A percentile compares a stretch with the other conserved stretches of the same genome.
Evolutionary conservation across 1,139 yeast species (phyloP).

Genomic region (Blastobotrys arbuscula): DNA sequence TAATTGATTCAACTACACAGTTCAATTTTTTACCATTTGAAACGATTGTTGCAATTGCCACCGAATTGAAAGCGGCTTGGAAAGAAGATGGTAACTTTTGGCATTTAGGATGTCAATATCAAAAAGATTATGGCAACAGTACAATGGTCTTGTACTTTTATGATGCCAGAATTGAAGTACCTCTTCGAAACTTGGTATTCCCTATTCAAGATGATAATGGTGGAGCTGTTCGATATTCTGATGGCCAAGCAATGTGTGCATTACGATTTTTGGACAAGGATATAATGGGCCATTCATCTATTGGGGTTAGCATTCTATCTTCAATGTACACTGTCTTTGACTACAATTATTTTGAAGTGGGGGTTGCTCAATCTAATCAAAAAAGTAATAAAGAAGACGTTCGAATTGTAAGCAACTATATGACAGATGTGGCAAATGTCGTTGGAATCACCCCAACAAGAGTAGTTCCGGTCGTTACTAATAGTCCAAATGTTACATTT

Average conservation of each 20-base stretch:
- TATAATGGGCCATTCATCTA: constrained; percentile 46
- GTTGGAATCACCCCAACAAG: neutral
- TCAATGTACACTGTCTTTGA: constrained; percentile 62
- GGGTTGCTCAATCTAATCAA: constrained; percentile 44
- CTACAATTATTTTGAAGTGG: constrained; percentile 52
- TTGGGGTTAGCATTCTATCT: constrained; percentile 60
- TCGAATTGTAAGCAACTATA: neutral
- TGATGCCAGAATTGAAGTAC: constrained; percentile 47
- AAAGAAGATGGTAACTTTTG: constrained; percentile 31
- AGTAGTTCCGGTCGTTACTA: neutral
- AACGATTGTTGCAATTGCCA: constrained; percentile 20
- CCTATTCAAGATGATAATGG: constrained; percentile 32
- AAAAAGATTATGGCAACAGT: constrained; percentile 42
- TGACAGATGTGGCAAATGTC: neutral
- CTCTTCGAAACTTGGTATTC: constrained; percentile 47
- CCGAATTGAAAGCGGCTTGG: constrained; percentile 25
- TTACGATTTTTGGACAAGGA: constrained; percentile 51
- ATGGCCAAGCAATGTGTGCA: constrained; percentile 53
- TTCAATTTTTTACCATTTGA: constrained; percentile 28
- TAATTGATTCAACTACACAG: constrained; percentile 36
- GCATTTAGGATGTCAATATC: constrained; percentile 60
- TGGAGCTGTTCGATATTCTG: constrained; percentile 33
- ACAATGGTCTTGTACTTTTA: constrained; percentile 52
- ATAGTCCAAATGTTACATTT: neutral
- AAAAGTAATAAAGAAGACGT: neutral